phyloP scores from a whole-genome alignment of 2,329 filamentous ascomycete genomes.

The Colletotrichum sp. region DNA sequence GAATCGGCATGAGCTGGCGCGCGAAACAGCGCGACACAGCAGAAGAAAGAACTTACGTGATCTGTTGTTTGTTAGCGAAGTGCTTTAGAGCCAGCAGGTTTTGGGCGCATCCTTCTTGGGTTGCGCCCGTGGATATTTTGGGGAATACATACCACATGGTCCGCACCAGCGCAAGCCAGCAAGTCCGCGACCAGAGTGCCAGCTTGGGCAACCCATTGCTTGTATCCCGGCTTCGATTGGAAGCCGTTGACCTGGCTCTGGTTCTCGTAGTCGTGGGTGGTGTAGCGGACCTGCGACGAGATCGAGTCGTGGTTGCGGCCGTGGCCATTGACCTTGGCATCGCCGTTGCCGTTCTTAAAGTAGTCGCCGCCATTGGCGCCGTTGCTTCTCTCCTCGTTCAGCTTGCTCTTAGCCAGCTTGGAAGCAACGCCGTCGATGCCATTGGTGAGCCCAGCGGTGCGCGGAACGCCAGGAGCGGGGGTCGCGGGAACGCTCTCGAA shows the following conservation, averaged over 20 bases:
- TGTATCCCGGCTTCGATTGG: conserved; percentile 89
- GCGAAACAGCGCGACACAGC: neutral
- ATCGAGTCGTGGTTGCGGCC: conserved; percentile 39
- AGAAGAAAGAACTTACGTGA: conserved; percentile 25
- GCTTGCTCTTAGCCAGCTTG: conserved; percentile 71
- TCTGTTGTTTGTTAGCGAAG: neutral
- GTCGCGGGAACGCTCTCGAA: conserved; percentile 94
- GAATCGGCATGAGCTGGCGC: neutral
- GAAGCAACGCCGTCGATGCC: conserved; percentile 74
- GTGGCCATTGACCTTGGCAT: conserved; percentile 37
- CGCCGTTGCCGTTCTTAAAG: conserved; percentile 30
- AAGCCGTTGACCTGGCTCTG: conserved; percentile 60
- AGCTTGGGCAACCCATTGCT: conserved; percentile 98
- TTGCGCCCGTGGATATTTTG: neutral
- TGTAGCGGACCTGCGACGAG: conserved; percentile 54
- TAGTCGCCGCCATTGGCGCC: conserved; percentile 30
- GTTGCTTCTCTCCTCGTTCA: conserved; percentile 51
- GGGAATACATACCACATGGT: conserved; percentile 68
- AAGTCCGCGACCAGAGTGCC: conserved; percentile 94
- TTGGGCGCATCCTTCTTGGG: neutral
- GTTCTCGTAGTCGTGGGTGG: conserved; percentile 66
- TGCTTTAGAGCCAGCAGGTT: neutral
- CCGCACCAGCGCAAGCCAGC: conserved; percentile 91
- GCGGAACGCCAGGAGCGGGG: conserved; percentile 74
- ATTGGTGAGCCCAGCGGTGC: conserved; percentile 69